Conservation (phyloP, 2,329 filamentous ascomycete species). For the Fusarium algeriense region DNA sequence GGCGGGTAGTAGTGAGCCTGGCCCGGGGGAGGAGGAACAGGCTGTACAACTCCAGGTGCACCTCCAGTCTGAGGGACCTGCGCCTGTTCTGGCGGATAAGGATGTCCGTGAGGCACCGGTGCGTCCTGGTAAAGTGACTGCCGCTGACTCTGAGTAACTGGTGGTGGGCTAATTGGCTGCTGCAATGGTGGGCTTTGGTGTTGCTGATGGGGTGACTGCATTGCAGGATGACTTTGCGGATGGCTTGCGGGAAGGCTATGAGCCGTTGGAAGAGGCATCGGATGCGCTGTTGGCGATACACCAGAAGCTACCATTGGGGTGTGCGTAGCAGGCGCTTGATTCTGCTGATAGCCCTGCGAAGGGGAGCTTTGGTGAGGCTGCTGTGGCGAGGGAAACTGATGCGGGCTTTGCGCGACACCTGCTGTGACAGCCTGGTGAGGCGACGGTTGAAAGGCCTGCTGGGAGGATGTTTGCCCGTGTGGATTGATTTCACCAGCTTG, state of each 20-base stretch:
- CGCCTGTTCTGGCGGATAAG: neutral
- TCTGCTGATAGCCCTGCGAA: neutral
- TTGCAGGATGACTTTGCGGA: neutral
- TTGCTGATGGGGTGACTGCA: neutral
- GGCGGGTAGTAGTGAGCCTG: neutral
- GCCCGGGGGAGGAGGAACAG: neutral
- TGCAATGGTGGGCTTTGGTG: neutral
- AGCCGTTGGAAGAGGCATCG: rapidly evolving
- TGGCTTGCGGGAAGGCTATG: neutral
- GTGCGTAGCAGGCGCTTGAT: neutral
- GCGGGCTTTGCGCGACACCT: neutral
- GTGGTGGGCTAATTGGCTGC: neutral
- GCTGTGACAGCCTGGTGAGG: neutral
- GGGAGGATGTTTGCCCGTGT: neutral
- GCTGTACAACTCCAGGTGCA: neutral
- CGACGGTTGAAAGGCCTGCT: neutral
- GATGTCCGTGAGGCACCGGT: neutral
- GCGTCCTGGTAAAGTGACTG: neutral
- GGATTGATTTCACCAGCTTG: neutral
- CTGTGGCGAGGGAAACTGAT: neutral
- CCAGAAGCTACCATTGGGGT: neutral
- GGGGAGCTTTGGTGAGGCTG: neutral
- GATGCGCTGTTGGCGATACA: neutral
- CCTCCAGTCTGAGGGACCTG: neutral
- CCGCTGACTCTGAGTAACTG: neutral